Base-by-base conservation (phyloP, 2,329 filamentous ascomycete genomes). In the Bipolaris zeicola region DNA sequence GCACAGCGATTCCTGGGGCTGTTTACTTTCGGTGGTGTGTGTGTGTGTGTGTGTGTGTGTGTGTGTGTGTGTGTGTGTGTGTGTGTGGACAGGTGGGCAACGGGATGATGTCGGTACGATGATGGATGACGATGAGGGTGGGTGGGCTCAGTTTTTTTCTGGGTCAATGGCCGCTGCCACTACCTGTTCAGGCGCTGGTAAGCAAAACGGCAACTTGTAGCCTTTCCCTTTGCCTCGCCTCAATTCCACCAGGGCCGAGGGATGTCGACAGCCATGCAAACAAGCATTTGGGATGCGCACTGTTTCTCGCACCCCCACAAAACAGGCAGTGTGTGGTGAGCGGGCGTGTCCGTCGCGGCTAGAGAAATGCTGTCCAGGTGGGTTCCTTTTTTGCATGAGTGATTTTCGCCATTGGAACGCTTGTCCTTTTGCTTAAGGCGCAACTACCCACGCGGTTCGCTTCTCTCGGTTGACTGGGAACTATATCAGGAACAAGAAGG, bases 381-480 rank as follows among this genome's bases (percentile, higher is more conserved):
- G 54, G 53, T 55, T 24, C 20, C 20, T 24, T 5, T 41, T 64
- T 64, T 64, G 61, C 66, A 66, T 71, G 69, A 63, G 69, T 68
- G 60, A 69, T 63, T 72, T 70, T 67, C 61, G 68, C 69, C 47
- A 72, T 72, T 72, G 66, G 69, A 64, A 61, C 53, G 54, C 33
- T 50, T 52, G 44, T 34, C n/a, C 20, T 36, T 38, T 33, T 36
- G 7, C 26, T 37, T 13, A 26, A 50, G 36, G 52, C 48, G 50
- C 20, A 14, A 33, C 38, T 43, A 48, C 52, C 38, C 38, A 50
- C 52, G 50, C n/a, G 36, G 39, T 39, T 34, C 43, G 51, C 22
- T 53, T 39, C 37, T 49, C n/a, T 24, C 44, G 20, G 10, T 49
- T 53, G 16, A 24, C 20, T 8, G 28, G 7, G 37, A 2, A 34